phyloP scores from a whole-genome alignment of 805 yeast species.

The Pichia nakasei region DNA sequence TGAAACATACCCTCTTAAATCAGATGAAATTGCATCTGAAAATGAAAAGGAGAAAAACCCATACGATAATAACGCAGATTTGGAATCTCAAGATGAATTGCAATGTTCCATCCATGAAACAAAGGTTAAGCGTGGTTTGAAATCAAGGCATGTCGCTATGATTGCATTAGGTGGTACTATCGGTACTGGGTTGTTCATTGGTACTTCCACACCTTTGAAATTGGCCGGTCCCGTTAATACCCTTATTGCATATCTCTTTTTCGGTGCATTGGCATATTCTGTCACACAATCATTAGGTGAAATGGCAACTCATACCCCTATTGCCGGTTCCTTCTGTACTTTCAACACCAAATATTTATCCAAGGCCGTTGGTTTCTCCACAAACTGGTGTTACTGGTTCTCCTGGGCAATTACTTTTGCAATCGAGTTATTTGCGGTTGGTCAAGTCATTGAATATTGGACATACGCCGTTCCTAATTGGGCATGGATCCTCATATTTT shows the following conservation, averaged over 20 bases:
- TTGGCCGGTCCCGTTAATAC: conserved; percentile 64
- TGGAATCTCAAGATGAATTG: conserved; percentile 1
- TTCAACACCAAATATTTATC: conserved; percentile 61
- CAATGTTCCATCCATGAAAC: conserved; percentile 12
- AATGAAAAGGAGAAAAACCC: not conserved
- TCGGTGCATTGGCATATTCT: conserved; percentile 55
- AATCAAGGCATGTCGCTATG: conserved; percentile 65
- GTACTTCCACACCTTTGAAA: conserved; percentile 45
- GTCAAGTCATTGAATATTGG: conserved; percentile 60
- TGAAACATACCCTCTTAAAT: not conserved
- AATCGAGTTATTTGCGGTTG: conserved; percentile 62
- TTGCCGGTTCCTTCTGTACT: conserved; percentile 59
- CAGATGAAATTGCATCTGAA: not conserved
- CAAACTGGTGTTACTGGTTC: conserved; percentile 69
- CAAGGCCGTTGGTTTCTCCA: conserved; percentile 63
- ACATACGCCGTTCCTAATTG: conserved; percentile 59
- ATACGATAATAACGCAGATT: not conserved
- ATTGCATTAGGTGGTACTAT: conserved; percentile 75
- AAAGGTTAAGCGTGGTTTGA: conserved; percentile 40
- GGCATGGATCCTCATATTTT: conserved; percentile 65
- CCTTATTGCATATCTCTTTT: conserved; percentile 55
- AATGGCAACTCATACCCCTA: conserved; percentile 73
- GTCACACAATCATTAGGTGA: conserved; percentile 71
- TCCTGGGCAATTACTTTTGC: conserved; percentile 75
- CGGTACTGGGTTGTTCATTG: conserved; percentile 70